Percentiles rank a stretch among this genome's conserved stretches.
Evolutionary conservation across 2,329 filamentous ascomycete genomes (phyloP).

Genomic region (Reticulascus tulasneorum): DNA sequence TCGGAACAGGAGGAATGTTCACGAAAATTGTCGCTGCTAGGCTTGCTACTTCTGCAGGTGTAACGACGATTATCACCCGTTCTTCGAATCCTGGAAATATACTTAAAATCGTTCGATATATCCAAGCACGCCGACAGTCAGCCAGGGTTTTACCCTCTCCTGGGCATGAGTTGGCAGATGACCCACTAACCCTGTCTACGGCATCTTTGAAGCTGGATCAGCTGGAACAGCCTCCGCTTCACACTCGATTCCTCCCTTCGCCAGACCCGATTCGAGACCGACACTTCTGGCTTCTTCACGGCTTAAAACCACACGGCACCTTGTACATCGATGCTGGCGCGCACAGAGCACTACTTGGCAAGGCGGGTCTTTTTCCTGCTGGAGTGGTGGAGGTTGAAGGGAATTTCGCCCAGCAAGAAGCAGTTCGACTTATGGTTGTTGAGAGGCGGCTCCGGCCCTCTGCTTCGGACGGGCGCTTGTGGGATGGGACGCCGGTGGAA

Average conservation of each 20-base stretch:
- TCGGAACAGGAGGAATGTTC: constrained; percentile 95
- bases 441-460: constrained; percentile 44
- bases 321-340: constrained; percentile 92
- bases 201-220: constrained; percentile 36
- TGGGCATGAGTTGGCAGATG: constrained; percentile 25
- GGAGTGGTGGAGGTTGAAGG: constrained; percentile 91
- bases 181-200: constrained; percentile 34
- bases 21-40: constrained; percentile 95
- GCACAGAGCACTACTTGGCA: constrained; percentile 71
- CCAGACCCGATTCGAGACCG: constrained; percentile 82
- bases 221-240: constrained; percentile 57
- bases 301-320: constrained; percentile 83
- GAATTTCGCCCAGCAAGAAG: constrained; percentile 86
- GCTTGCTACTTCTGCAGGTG: constrained; percentile 87
- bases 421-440: constrained; percentile 80
- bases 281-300: constrained; percentile 96
- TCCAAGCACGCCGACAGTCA: constrained; percentile 50
- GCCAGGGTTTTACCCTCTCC: constrained; percentile 19
- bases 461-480: constrained; percentile 38
- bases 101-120: constrained; percentile 75
- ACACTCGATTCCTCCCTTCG: constrained; percentile 90
- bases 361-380: constrained; percentile 83
- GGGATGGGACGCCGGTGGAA: constrained; percentile 57
- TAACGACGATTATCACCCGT: constrained; percentile 91
- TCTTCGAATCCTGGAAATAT: constrained; percentile 95